Percentiles rank a stretch among this genome's conserved stretches.
These are phyloP conservation scores for Skeletonema potamos DNA, from an alignment of 108 stramenopile species.

Conservation along the genomic window DNA sequence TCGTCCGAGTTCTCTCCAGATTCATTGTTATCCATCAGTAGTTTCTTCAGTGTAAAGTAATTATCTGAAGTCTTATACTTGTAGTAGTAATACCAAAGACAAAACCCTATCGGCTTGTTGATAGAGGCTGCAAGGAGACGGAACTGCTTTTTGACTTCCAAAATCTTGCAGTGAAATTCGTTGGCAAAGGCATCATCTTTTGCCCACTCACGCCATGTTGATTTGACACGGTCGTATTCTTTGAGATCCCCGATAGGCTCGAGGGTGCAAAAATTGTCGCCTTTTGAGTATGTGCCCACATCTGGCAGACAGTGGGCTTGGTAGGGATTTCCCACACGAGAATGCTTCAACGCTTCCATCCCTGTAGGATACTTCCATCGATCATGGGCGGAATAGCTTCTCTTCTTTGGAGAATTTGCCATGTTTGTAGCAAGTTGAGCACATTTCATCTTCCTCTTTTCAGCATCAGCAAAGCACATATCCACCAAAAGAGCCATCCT, in stretches of 20 bases:
- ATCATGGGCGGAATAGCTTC: background rate
- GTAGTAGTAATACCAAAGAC: slow-evolving; percentile 40
- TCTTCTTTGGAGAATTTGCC: background rate
- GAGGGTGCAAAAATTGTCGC: background rate
- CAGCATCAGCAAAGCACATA: slow-evolving; percentile 1
- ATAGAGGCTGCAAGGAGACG: slow-evolving; percentile 5
- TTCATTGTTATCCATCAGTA: background rate
- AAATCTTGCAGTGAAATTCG: slow-evolving; percentile 21
- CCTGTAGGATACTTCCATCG: background rate
- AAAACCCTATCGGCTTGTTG: slow-evolving; percentile 26
- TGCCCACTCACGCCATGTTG: slow-evolving; percentile 19
- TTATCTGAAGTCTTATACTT: slow-evolving; percentile 26
- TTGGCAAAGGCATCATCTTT: slow-evolving; percentile 7
- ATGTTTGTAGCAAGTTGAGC: background rate
- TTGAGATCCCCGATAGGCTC: background rate
- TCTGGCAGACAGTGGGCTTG: background rate
- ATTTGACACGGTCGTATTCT: background rate
- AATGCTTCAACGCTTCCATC: background rate
- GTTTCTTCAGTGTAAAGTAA: slow-evolving; percentile 3
- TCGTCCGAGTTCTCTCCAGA: slow-evolving; percentile 7
- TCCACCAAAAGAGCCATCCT: background rate
- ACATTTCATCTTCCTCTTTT: slow-evolving; percentile 9
- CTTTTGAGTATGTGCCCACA: background rate
- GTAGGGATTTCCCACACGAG: background rate
- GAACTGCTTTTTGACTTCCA: slow-evolving; percentile 27